Evolutionary conservation across 176 grass and related monocot genomes (phyloP).

Genomic region (Metroxylon sagu): DNA sequence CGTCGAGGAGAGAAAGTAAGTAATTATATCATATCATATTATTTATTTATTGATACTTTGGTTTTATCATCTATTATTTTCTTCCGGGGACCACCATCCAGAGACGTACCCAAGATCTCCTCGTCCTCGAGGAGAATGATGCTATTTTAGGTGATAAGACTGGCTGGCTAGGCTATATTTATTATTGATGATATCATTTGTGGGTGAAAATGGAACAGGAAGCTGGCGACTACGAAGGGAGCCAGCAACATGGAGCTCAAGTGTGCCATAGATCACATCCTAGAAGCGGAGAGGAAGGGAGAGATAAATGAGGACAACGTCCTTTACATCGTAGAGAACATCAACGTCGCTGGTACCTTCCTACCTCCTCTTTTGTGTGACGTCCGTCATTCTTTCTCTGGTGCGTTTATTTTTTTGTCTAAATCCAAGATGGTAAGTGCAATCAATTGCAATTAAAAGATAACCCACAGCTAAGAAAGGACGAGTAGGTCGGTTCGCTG

Average conservation of each 20-base stretch:
- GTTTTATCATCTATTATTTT: background rate
- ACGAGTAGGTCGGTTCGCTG: too few relatives aligned
- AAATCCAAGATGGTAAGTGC: too few relatives aligned
- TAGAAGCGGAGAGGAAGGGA: conserved; percentile 39
- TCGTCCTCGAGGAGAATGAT: too few relatives aligned
- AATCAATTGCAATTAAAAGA: too few relatives aligned
- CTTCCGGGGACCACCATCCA: too few relatives aligned
- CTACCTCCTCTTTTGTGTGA: background rate
- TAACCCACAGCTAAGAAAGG: too few relatives aligned
- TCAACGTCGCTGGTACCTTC: conserved; percentile 38
- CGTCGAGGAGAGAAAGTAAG: conserved; percentile 78
- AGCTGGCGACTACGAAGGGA: conserved; percentile 17
- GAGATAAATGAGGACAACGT: conserved; percentile 53
- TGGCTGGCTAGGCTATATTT: too few relatives aligned
- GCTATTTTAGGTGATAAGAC: too few relatives aligned
- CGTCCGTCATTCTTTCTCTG: too few relatives aligned
- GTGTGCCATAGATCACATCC: conserved; percentile 47
- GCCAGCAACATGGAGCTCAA: conserved; percentile 21
- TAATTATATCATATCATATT: background rate
- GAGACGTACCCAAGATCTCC: too few relatives aligned
- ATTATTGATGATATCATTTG: too few relatives aligned
- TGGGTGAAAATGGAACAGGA: conserved; percentile 16
- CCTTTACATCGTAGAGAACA: conserved; percentile 49
- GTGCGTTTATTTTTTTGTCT: too few relatives aligned
- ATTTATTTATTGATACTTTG: background rate